These are phyloP conservation scores for Aspergillus sclerotioniger DNA, from an alignment of 495 filamentous ascomycete species.

Conservation along the genomic window DNA sequence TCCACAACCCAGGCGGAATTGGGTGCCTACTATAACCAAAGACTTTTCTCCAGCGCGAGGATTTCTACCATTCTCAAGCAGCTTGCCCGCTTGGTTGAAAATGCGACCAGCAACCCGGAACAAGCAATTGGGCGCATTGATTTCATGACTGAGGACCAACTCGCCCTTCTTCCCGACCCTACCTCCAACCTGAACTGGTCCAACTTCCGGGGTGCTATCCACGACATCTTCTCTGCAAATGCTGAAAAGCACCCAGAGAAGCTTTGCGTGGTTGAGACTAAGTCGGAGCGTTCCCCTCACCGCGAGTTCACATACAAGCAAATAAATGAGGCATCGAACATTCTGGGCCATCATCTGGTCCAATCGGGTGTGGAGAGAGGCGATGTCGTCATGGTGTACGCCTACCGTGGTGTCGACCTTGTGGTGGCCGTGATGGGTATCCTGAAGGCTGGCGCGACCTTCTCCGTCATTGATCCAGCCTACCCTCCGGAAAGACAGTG, in stretches of 20 bases:
- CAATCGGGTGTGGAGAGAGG: conserved; percentile 69
- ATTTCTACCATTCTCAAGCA: conserved; percentile 47
- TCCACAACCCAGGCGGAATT: conserved; percentile 34
- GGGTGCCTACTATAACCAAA: conserved; percentile 51
- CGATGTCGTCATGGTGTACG: conserved; percentile 93
- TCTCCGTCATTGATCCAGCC: conserved; percentile 75
- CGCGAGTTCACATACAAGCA: conserved; percentile 82
- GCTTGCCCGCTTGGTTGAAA: conserved; percentile 39
- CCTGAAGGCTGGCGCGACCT: conserved; percentile 50
- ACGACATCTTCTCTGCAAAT: conserved; percentile 72
- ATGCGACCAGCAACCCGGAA: conserved; percentile 44
- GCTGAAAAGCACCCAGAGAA: conserved; percentile 72
- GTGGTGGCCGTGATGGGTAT: conserved; percentile 55
- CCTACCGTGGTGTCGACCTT: conserved; percentile 63
- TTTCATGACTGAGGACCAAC: conserved; percentile 47
- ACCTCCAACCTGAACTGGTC: conserved; percentile 79
- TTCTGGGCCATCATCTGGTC: conserved; percentile 74
- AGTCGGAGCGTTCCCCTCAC: conserved; percentile 53
- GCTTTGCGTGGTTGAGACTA: conserved; percentile 82
- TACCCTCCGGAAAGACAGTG: conserved; percentile 88
- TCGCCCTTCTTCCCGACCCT: conserved; percentile 64
- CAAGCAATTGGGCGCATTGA: conserved; percentile 47
- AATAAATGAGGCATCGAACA: conserved; percentile 83
- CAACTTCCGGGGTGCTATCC: conserved; percentile 75
- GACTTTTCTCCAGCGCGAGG: conserved; percentile 48